These are phyloP conservation scores for Ophidiomyces ophidiicola DNA, from an alignment of 2,329 filamentous ascomycete species.

Conservation along the genomic window DNA sequence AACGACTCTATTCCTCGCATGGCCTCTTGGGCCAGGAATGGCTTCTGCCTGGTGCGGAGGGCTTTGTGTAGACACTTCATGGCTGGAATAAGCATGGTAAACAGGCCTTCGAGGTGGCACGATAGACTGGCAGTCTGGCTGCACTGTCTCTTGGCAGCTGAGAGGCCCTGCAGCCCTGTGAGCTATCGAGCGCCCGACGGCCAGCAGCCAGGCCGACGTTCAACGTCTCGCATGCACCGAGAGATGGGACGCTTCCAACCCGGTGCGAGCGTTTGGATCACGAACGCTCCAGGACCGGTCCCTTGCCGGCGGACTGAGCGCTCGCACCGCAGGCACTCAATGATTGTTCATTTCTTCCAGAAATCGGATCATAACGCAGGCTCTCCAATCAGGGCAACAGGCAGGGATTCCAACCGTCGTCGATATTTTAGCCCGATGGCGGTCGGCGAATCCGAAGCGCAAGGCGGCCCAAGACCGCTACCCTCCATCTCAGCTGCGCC, in stretches of 20 bases:
- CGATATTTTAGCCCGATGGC: conserved; percentile 13
- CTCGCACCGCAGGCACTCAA: not conserved
- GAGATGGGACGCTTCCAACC: not conserved
- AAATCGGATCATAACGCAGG: conserved; percentile 14
- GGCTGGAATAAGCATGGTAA: too few species aligned
- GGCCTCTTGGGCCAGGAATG: too few species aligned
- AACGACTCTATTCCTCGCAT: too few species aligned
- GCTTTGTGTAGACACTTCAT: too few species aligned
- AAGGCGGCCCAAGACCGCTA: conserved; percentile 17
- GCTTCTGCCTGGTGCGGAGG: too few species aligned
- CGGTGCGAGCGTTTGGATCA: not conserved
- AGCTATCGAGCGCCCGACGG: not conserved
- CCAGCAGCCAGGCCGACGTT: conserved; percentile 1
- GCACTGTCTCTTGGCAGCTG: conserved; percentile 8
- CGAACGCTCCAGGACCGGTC: not conserved
- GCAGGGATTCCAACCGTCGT: conserved; percentile 16
- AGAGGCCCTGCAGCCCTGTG: conserved; percentile 3
- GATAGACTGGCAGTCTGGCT: too few species aligned
- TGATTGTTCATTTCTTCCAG: conserved; percentile 13
- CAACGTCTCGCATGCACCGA: conserved; percentile 4
- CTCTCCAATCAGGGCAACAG: conserved; percentile 17
- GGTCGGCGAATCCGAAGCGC: conserved; percentile 16
- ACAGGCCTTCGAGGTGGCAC: too few species aligned
- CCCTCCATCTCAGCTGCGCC: conserved; percentile 19
- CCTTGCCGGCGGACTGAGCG: not conserved